phyloP scores from a whole-genome alignment of 192 early-diverging fungal species.

The Backusella australiensis region DNA sequence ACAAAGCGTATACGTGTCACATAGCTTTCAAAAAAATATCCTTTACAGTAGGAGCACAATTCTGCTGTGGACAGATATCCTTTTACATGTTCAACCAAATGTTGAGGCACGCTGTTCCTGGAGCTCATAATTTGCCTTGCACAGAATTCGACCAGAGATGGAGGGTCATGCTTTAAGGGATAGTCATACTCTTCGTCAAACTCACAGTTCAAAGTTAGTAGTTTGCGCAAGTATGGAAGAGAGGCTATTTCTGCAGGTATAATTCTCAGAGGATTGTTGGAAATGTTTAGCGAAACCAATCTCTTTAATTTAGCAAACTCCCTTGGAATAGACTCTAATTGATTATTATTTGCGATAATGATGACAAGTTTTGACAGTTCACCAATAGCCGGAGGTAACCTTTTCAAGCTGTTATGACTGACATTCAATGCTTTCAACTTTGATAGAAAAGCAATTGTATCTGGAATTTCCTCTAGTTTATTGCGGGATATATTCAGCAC shows the following conservation, averaged over 20 bases:
- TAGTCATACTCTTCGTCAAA: conserved; percentile 42
- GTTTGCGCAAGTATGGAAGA: conserved; percentile 60
- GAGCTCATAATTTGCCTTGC: conserved; percentile 69
- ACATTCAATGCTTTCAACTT: conserved; percentile 66
- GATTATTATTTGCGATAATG: conserved; percentile 62
- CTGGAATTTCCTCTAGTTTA: conserved; percentile 57
- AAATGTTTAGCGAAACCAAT: conserved; percentile 63
- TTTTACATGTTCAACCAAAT: conserved; percentile 54
- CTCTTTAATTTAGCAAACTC: conserved; percentile 52
- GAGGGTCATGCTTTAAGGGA: conserved; percentile 42
- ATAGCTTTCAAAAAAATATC: conserved; percentile 69
- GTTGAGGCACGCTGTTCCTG: conserved; percentile 51
- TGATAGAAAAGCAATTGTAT: conserved; percentile 62
- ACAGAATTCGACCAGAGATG: conserved; percentile 70
- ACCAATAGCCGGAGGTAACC: conserved; percentile 60
- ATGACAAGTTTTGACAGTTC: conserved; percentile 56
- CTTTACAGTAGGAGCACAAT: conserved; percentile 70
- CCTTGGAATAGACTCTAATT: not conserved
- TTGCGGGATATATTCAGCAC: conserved; percentile 63
- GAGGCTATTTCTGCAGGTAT: conserved; percentile 74
- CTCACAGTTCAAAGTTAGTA: conserved; percentile 52
- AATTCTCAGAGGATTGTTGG: conserved; percentile 57
- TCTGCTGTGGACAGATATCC: conserved; percentile 61
- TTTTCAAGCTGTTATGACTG: conserved; percentile 57
- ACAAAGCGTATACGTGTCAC: conserved; percentile 59